A percentile compares a stretch with the other conserved stretches of the same genome.
Conservation (phyloP, 2,329 filamentous ascomycete genomes). For the Claviceps paspali region DNA sequence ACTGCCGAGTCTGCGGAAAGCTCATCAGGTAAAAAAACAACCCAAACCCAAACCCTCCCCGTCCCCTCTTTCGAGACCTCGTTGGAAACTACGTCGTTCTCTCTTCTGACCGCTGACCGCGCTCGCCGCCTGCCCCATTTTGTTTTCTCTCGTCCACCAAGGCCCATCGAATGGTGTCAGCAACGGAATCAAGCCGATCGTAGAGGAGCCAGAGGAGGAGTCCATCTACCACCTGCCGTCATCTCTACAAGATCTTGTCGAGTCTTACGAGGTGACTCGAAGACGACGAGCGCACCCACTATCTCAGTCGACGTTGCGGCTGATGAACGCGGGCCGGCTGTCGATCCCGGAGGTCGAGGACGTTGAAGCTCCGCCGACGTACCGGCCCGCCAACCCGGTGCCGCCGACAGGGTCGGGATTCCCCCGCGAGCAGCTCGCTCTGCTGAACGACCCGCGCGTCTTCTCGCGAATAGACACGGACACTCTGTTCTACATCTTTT, state of each 20-base stretch:
- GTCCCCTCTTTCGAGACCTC: background rate
- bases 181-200: conserved; percentile 34
- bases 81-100: background rate
- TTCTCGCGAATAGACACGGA: conserved; percentile 88
- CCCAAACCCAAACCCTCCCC: background rate
- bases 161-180: conserved; percentile 34
- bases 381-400: conserved; percentile 69
- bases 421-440: conserved; percentile 77
- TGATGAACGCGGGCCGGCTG: conserved; percentile 61
- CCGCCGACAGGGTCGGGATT: conserved; percentile 65
- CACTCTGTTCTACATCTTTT: conserved; percentile 96
- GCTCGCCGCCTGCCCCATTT: no score
- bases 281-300: conserved; percentile 46
- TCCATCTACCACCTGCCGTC: conserved; percentile 87
- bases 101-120: background rate
- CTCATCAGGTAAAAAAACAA: conserved; percentile 30
- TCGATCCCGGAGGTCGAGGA: conserved; percentile 63
- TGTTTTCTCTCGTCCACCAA: background rate
- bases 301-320: conserved; percentile 52
- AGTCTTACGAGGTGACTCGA: conserved; percentile 77
- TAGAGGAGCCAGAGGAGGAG: conserved; percentile 44
- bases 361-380: conserved; percentile 67
- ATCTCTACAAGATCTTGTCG: conserved; percentile 75
- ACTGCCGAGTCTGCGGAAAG: conserved; percentile 26
- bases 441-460: conserved; percentile 80